A percentile compares a stretch with the other conserved stretches of the same genome.
These are phyloP conservation scores for Xylariaceae sp. DNA, from an alignment of 2,329 filamentous ascomycete genomes.

Conservation along the genomic window DNA sequence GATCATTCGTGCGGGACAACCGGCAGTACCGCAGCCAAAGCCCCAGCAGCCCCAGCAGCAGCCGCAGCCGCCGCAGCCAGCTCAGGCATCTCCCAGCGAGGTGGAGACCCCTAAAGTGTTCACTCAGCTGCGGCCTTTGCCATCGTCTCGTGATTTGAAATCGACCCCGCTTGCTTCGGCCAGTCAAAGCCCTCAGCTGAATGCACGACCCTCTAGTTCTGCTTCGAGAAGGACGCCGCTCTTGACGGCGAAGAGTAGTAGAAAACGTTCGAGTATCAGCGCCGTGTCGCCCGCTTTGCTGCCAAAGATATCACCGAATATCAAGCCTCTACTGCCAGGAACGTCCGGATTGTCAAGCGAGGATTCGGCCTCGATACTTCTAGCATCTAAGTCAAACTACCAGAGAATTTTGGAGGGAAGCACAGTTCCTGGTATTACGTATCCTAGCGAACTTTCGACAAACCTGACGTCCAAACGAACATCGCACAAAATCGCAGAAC, in stretches of 20 bases:
- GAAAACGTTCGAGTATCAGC: conserved; percentile 66
- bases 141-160: conserved; percentile 44
- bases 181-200: conserved; percentile 60
- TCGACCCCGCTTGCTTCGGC: conserved; percentile 45
- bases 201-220: conserved; percentile 41
- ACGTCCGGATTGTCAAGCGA: conserved; percentile 48
- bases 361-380: conserved; percentile 62
- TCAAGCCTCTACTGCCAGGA: conserved; percentile 80
- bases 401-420: conserved; percentile 96
- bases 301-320: conserved; percentile 87
- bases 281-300: conserved; percentile 79
- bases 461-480: conserved; percentile 95
- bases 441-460: conserved; percentile 84
- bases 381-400: conserved; percentile 95
- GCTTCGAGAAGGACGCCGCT: conserved; percentile 51
- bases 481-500: conserved; percentile 96
- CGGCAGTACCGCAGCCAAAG: conserved; percentile 45
- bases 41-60: conserved; percentile 43
- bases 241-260: conserved; percentile 51
- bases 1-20: conserved; percentile 44
- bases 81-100: conserved; percentile 40
- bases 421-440: conserved; percentile 80
- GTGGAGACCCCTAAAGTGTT: conserved; percentile 43
- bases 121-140: conserved; percentile 46
- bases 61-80: conserved; percentile 48